phyloP scores from a whole-genome alignment of 441 rosid genomes.

The Melastoma candidum region DNA sequence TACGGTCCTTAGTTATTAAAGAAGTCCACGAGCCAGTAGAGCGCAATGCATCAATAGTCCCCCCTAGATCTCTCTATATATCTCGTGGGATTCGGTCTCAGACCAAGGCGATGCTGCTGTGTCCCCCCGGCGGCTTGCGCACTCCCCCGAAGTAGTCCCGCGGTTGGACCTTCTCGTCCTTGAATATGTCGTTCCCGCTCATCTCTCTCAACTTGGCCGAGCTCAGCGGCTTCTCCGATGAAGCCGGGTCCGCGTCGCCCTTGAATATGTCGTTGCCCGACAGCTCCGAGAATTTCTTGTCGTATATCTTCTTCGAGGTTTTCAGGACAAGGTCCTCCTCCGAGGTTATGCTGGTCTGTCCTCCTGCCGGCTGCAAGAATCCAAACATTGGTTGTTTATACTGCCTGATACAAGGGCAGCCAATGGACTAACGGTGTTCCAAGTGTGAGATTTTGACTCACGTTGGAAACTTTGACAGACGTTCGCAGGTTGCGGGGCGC shows the following conservation, averaged over 20 bases:
- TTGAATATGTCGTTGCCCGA: conserved; percentile 86
- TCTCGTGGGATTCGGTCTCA: conserved; percentile 12
- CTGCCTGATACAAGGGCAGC: no score
- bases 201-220: conserved; percentile 74
- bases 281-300: conserved; percentile 69
- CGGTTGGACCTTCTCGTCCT: conserved; percentile 82
- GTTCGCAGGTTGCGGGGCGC: conserved; percentile 61
- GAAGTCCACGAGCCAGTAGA: no score
- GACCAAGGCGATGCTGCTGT: conserved; percentile 92
- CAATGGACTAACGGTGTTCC: no score
- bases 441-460: conserved; percentile 18
- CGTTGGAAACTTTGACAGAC: conserved; percentile 68
- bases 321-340: conserved; percentile 42
- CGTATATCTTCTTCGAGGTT: conserved; percentile 83
- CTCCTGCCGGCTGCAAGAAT: conserved; percentile 71
- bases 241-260: conserved; percentile 50
- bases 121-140: conserved; percentile 97
- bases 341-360: conserved; percentile 69
- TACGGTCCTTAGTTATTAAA: no score
- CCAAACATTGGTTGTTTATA: not conserved
- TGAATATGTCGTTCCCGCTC: conserved; percentile 79
- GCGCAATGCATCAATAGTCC: no score
- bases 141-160: conserved; percentile 89
- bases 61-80: no score
- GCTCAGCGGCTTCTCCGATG: conserved; percentile 62